Evolutionary conservation across 1,139 yeast genomes (phyloP), one percentile per base, ranked within the genome.

Genomic region (Blastobotrys buckinghamii): DNA sequence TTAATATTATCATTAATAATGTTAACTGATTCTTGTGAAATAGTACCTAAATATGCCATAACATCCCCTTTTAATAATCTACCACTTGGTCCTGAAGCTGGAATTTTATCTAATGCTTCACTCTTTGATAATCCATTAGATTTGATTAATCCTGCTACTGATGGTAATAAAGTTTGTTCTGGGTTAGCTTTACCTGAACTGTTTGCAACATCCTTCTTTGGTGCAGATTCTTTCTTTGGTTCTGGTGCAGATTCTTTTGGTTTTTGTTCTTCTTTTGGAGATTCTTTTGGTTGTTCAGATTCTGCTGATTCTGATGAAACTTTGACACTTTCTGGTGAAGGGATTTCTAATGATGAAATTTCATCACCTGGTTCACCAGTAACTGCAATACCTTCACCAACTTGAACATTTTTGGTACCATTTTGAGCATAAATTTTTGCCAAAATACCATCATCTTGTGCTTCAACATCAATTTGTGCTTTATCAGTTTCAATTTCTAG

Each of bases 401-500:
- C 97, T 12, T 82, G 79, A 48, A 92, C 74, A 30, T 82, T 92
- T 53, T 79, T 81, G 41, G 80, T 78, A 6, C 98, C 98, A 52
- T 85, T 81, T 35, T 72, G 74, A 16, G 54, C 71, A 53, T 89
- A 65, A 47, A 92, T 83, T 67, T 87, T 88, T 64, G 89, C 95
- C 66, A 92, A 55, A 40, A 84, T 70, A 43, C 97, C 98, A 60
- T 92, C 96, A 62, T 89, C 97, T 56, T 78, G 86, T 2, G 96
- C 96, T 67, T 89, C 97, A 29, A 89, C 96, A 55, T 87, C 94
- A 53, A 89, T 88, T 58, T 85, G 86, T 35, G 97, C 95, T 69
- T 89, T 89, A 68, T 89, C 97, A 15, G 97, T 89, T 67, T 89
- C 97, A 34, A 89, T 86, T 62, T 89, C 97, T 48, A 89, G 70